Evolutionary conservation across 768 basidiomycete species (phyloP).

Genomic region (Gautieria morchelliformis): DNA sequence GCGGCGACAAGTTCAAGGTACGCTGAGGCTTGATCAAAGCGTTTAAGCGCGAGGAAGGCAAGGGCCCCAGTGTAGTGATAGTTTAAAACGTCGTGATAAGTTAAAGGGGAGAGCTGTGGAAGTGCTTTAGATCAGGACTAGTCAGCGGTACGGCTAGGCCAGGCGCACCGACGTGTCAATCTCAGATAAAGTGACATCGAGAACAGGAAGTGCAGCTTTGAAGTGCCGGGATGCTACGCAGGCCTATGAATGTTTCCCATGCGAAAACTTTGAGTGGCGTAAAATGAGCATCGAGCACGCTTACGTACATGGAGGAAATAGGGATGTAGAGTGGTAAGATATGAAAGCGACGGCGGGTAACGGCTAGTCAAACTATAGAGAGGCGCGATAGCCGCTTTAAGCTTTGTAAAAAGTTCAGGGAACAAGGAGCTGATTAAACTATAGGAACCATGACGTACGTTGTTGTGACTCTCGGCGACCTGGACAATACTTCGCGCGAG

Average conservation of each 20-base stretch:
- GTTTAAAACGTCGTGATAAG: slow-evolving; percentile 70
- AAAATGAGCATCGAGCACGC: neutral
- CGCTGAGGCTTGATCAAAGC: slow-evolving; percentile 62
- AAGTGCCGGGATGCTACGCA: slow-evolving; percentile 50
- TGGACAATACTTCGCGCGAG: slow-evolving; percentile 56
- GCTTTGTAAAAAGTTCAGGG: slow-evolving; percentile 18
- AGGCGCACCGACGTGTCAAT: slow-evolving; percentile 35
- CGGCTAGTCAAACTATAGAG: slow-evolving; percentile 51
- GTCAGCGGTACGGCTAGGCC: neutral
- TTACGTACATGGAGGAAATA: slow-evolving; percentile 50
- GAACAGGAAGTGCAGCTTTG: slow-evolving; percentile 47
- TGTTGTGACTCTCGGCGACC: slow-evolving; percentile 36
- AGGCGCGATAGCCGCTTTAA: slow-evolving; percentile 42
- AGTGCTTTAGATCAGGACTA: neutral
- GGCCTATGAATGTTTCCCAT: slow-evolving; percentile 27
- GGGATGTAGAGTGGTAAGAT: slow-evolving; percentile 64
- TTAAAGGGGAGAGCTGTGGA: slow-evolving; percentile 33
- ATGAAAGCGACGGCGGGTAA: slow-evolving; percentile 45
- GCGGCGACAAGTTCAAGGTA: slow-evolving; percentile 74
- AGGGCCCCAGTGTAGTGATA: slow-evolving; percentile 81
- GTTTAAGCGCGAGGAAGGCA: slow-evolving; percentile 49
- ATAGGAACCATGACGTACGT: slow-evolving; percentile 30
- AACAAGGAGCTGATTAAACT: neutral
- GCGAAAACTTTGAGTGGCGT: neutral
- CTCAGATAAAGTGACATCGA: slow-evolving; percentile 52